Evolutionary conservation across 129 eudicot genomes (phyloP), one percentile per base, ranked within the genome.

Genomic region (Chrysanthemum seticuspe): DNA sequence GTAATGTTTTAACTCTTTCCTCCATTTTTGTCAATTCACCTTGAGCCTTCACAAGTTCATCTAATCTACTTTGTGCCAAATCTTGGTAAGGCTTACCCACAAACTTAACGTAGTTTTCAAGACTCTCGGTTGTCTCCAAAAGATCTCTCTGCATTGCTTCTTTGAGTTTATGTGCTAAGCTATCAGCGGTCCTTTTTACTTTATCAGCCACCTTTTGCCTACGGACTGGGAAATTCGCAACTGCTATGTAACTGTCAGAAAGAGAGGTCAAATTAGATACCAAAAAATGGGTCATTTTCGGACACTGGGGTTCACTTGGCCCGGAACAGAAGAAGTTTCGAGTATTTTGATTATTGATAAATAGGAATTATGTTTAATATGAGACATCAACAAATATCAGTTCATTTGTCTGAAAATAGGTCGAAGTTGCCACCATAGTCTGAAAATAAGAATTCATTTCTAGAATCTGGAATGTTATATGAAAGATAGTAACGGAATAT

Each of bases 101-200:
- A 34, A 81, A 73, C 63, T 76, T 77, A 10, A 90, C 96, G 67
- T 71, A 95, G 56, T 76, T 74, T 58, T 83, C 83, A 19, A 95
- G 74, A 71, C 70, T 81, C 60, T 78, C 66, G 4, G 83, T 84
- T 21, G 94, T 76, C 70, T 80, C 96, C 64, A 62, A 15, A 18
- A 95, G 82, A 76, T 95, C 94, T 76, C 78, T 90, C 64, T 85
- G 86, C 99, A 95, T 90, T 45, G 96, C 91, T 67, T 95, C 97
- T 72, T 88, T 96, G 1, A 95, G 65, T 83, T 95, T 82, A 50
- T 87, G 81, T 3, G 84, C 88, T 67, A 90, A 81, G 68, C 74
- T 83, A 85, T 88, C 91, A 9, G 85, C 94, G 1, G 90, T 84
- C 71, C 91, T 85, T 65, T 79, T 95, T 68, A 88, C 96, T 77